Evolutionary conservation across 2,329 filamentous ascomycete species (phyloP).

Genomic region (Didymella lethalis): DNA sequence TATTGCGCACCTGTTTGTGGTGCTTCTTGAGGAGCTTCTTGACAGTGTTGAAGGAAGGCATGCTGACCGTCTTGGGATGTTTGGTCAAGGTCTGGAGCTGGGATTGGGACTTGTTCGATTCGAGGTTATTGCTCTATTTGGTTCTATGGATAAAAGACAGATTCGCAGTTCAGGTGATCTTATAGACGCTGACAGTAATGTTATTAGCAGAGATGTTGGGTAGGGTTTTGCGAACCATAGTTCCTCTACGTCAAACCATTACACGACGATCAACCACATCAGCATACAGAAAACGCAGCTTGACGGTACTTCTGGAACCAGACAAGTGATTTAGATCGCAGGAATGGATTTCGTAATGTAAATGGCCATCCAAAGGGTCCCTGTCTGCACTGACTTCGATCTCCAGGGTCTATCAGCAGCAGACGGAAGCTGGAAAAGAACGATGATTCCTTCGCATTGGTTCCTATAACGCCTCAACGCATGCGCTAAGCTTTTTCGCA

Average conservation of each 20-base stretch:
- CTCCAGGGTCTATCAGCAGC: neutral
- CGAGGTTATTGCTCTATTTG: neutral
- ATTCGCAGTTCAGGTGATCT: neutral
- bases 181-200: neutral
- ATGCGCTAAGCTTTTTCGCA: slow-evolving; percentile 1
- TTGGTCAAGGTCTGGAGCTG: neutral
- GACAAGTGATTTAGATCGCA: neutral
- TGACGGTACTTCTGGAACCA: neutral
- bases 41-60: neutral
- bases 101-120: neutral
- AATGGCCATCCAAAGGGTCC: neutral
- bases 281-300: neutral
- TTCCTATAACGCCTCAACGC: slow-evolving; percentile 8
- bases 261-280: neutral
- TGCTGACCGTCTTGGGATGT: neutral
- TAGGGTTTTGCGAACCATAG: neutral
- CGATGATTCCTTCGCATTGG: neutral
- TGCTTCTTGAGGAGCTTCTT: neutral
- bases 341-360: neutral
- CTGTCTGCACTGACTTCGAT: neutral
- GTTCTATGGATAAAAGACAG: neutral
- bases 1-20: neutral
- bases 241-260: neutral
- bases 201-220: neutral
- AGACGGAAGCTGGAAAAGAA: neutral